Evolutionary conservation across 768 basidiomycete genomes (phyloP).

Genomic region (Lentinula guzmanii): DNA sequence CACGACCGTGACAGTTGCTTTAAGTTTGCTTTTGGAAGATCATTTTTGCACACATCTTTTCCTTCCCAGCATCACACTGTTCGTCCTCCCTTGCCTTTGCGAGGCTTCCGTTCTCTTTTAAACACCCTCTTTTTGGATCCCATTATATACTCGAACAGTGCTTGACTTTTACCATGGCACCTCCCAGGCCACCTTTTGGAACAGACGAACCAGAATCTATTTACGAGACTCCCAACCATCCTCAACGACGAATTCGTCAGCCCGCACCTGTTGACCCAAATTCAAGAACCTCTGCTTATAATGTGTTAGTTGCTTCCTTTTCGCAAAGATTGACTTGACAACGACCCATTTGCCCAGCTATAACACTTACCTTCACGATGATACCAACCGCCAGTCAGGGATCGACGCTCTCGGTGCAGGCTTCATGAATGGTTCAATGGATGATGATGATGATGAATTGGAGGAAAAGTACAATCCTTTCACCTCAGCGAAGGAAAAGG

Average conservation of each 20-base stretch:
- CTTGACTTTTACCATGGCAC: conserved; percentile 24
- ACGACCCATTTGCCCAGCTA: conserved; percentile 38
- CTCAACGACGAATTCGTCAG: conserved; percentile 37
- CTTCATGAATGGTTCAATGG: conserved; percentile 36
- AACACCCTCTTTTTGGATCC: conserved; percentile 12
- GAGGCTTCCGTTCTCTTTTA: conserved; percentile 26
- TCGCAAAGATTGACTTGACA: conserved; percentile 7
- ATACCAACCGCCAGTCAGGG: conserved; percentile 42
- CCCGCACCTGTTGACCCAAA: conserved; percentile 46
- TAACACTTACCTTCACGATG: conserved; percentile 47
- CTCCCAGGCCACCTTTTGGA: conserved; percentile 59
- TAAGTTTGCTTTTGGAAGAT: background rate
- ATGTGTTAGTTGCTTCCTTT: conserved; percentile 45
- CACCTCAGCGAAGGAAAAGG: conserved; percentile 10
- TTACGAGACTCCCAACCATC: conserved; percentile 41
- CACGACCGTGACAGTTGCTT: background rate
- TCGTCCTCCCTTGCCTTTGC: conserved; percentile 17
- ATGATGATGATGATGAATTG: conserved; percentile 40
- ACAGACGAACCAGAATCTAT: conserved; percentile 62
- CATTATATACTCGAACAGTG: conserved; percentile 17
- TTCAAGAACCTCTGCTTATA: conserved; percentile 55
- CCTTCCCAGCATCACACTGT: background rate
- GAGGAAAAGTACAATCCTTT: conserved; percentile 17
- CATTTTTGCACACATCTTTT: background rate
- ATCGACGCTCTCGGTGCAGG: conserved; percentile 48